These are phyloP conservation scores for Torrubiella hemipterigena DNA, from an alignment of 2,329 filamentous ascomycete species.

Conservation along the genomic window DNA sequence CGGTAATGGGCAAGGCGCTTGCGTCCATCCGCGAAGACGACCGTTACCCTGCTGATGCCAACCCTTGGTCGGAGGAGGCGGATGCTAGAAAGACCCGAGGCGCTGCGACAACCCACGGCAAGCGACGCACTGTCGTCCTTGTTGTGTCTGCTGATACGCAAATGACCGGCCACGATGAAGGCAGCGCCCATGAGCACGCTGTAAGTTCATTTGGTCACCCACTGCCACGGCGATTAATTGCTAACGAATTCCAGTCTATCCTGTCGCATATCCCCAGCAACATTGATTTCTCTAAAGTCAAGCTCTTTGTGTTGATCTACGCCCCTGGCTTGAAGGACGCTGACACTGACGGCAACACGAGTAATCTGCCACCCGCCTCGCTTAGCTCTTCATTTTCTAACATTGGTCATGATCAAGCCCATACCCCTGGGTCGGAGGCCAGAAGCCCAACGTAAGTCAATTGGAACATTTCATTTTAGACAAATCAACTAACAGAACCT, in stretches of 20 bases:
- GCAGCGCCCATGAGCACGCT: conserved; percentile 61
- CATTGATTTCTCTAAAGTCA: conserved; percentile 59
- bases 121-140: conserved; percentile 71
- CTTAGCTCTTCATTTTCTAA: conserved; percentile 78
- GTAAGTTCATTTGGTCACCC: conserved; percentile 38
- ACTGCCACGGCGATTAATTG: conserved; percentile 7
- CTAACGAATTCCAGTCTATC: conserved; percentile 48
- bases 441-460: conserved; percentile 43
- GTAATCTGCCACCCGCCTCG: conserved; percentile 49
- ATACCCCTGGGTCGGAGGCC: conserved; percentile 52
- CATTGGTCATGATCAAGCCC: conserved; percentile 62
- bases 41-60: conserved; percentile 72
- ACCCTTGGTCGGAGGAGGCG: conserved; percentile 85
- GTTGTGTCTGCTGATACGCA: conserved; percentile 71
- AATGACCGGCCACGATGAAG: conserved; percentile 45
- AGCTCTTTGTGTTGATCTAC: conserved; percentile 84
- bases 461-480: not conserved
- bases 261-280: conserved; percentile 77
- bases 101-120: conserved; percentile 27
- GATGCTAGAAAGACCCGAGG: conserved; percentile 48
- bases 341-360: conserved; percentile 35
- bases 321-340: conserved; percentile 66
- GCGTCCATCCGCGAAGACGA: conserved; percentile 78
- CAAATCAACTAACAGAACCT: conserved; percentile 5
- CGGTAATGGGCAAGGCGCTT: conserved; percentile 70